A percentile compares a stretch with the other conserved stretches of the same genome.
These are phyloP conservation scores for Clonostachys rosea DNA, from an alignment of 2,329 filamentous ascomycete genomes.

Conservation along the genomic window DNA sequence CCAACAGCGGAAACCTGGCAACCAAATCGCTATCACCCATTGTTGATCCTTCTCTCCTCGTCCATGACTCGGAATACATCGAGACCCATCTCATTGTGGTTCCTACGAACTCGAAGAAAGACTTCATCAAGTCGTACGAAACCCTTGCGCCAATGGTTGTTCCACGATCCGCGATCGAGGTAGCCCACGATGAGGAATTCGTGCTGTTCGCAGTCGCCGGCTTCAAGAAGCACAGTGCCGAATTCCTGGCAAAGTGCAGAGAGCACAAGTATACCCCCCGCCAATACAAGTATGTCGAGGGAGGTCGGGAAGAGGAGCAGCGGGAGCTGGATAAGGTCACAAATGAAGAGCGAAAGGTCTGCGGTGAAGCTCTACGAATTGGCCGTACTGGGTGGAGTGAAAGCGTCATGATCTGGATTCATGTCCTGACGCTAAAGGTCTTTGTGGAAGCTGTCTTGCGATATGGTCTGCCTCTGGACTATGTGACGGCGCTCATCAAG, in stretches of 20 bases:
- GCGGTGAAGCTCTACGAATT: slow-evolving; percentile 84
- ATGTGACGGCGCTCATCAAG: slow-evolving; percentile 79
- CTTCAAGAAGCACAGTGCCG: slow-evolving; percentile 85
- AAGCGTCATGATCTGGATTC: slow-evolving; percentile 92
- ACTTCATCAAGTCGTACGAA: slow-evolving; percentile 88
- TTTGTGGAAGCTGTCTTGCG: slow-evolving; percentile 98
- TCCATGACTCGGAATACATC: slow-evolving; percentile 92
- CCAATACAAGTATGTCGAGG: slow-evolving; percentile 90
- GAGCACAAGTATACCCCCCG: slow-evolving; percentile 93
- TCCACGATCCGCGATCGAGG: slow-evolving; percentile 74
- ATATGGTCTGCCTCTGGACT: slow-evolving; percentile 89
- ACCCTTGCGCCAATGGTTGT: slow-evolving; percentile 88
- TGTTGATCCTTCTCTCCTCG: slow-evolving; percentile 72
- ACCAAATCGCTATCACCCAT: slow-evolving; percentile 92
- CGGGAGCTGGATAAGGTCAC: slow-evolving; percentile 78
- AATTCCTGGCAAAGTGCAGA: slow-evolving; percentile 88
- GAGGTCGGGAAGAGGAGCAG: slow-evolving; percentile 83
- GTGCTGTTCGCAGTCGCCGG: slow-evolving; percentile 82
- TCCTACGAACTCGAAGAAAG: slow-evolving; percentile 73
- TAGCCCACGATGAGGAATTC: slow-evolving; percentile 87
- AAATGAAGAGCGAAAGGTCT: slow-evolving; percentile 85
- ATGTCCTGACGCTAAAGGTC: slow-evolving; percentile 83
- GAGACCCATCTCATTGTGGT: slow-evolving; percentile 93
- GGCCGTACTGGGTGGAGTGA: slow-evolving; percentile 93
- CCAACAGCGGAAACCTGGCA: slow-evolving; percentile 75